Base-by-base conservation (phyloP, 805 yeast species). In the Osmozyma mogii region DNA sequence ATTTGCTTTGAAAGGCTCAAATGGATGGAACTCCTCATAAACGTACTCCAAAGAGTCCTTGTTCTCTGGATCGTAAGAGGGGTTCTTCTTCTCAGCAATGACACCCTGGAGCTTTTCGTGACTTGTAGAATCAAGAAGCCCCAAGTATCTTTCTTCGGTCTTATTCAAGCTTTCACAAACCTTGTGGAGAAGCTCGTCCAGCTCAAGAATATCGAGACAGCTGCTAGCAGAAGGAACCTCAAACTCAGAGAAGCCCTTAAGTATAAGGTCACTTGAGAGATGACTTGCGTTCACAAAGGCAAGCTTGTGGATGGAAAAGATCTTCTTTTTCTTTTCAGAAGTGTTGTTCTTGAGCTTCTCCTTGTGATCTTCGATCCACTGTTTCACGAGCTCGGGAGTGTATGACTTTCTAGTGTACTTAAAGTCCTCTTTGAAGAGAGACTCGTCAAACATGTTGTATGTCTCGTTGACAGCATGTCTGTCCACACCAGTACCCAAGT, bases 201-300 rank as follows among this genome's bases (percentile, higher is more conserved):
- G 49, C 4, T 31, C 36, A 16, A 44, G 54, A 25, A 49, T 47
- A 5, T 44, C 55, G 15, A 61, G 42, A 23, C 67, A 46, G 9
- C 58, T 37, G 37, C 52, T 21, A 35, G 65, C 64, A 1, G 79
- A 70, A 15, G 68, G 61, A 3, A 87, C 51, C 0, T 61, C 74
- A 15, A 52, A 45, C 9, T 56, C 56, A 6, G 50, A 51, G 27
- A 88, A 55, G 16, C 63, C 61, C 35, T 76, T 76, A 26, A 76
- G 79, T 7, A 89, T 67, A 45, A 89, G 57, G 34, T 84, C 95
- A 5, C 89, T 72, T 0, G 96, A 81, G 17, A 88, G 56, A 40
- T 79, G 81, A 13, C 94, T 78, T 2, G 75, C 73, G 37, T 78
- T 75, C 13, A 75, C 61, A 41, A 83, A 80, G 17, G 80, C 52